These are phyloP conservation scores for Calonectria hawksworthii DNA, from an alignment of 2,329 filamentous ascomycete genomes.

Conservation along the genomic window DNA sequence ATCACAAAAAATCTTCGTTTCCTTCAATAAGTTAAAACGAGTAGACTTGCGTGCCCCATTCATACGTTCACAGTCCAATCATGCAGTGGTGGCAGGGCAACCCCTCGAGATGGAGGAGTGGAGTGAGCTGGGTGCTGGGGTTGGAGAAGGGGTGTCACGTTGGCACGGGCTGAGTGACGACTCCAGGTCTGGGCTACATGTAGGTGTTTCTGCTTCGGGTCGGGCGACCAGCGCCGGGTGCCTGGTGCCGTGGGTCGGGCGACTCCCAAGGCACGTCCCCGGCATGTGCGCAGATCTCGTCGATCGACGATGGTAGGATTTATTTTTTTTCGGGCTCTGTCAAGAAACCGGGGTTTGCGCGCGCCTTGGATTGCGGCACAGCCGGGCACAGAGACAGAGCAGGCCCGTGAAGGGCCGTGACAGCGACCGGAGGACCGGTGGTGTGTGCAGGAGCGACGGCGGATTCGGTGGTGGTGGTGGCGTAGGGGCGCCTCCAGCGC, in stretches of 20 bases:
- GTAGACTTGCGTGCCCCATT: neutral
- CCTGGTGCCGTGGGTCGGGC: neutral
- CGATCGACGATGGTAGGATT: constrained; percentile 4
- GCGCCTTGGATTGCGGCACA: neutral
- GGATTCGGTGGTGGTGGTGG: neutral
- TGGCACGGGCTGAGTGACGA: neutral
- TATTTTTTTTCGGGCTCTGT: neutral
- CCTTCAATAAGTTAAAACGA: neutral
- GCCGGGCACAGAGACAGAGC: neutral
- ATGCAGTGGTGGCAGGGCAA: neutral
- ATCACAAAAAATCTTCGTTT: neutral
- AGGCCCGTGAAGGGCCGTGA: constrained; percentile 3
- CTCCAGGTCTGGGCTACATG: neutral
- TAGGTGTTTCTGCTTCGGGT: neutral
- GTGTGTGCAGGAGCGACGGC: neutral
- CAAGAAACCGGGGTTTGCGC: neutral
- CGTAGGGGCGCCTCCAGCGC: neutral
- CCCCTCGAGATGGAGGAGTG: neutral
- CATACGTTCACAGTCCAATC: neutral
- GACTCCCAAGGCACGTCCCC: neutral
- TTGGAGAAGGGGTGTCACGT: neutral
- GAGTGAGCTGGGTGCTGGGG: neutral
- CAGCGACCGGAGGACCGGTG: neutral
- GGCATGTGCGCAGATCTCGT: neutral
- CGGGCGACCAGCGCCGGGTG: neutral